Base-by-base conservation (phyloP, 306 rosid species). In the Dryas drummondii region DNA sequence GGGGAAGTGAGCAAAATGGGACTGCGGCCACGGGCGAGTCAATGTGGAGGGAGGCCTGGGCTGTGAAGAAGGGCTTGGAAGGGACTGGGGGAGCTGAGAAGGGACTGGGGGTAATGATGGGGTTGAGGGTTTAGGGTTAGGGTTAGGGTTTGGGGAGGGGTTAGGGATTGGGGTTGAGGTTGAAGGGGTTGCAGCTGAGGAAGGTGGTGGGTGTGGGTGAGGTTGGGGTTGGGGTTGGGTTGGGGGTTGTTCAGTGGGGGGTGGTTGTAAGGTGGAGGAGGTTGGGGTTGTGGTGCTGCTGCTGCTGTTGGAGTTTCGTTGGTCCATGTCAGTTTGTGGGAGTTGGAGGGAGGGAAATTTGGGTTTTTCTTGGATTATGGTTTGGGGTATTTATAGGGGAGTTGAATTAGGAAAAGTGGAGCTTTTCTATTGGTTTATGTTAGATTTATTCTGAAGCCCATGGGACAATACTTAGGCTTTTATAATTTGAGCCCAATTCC, bases 31-130 rank as follows among this genome's bases (percentile, higher is more conserved):
- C 10, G 82, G 71, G 65, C 96, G 84, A 68, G 71, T 42, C 87
- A 88, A 87, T 41, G 94, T 41, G 5, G 88, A 9, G n/a, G 86
- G 67, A 55, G 92, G 90, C 44, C 96, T 86, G 48, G 84, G 55
- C 68, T 81, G 87, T 1, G 88, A 65, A 77, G 88, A 65, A 77
- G 86, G 82, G 19, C 58, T 26, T n/a, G 90, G 68, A 22, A 81
- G 58, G 46, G 85, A 62, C 48, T 75, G 70, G 44, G 86, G 76
- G 11, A 42, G 81, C 19, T 50, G 81, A 2, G 66, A 49, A 1
- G 77, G 57, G 37, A 32, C 37, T 6, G 81, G 80, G 62, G 64
- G 74, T 53, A 60, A 22, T 14, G 74, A 49, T 14, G 78, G 67
- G 52, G 75, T 73, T 53, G 79, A 51, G 66, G 81, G 77, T 68